Evolutionary conservation across 2,329 filamentous ascomycete genomes (phyloP), one percentile per base, ranked within the genome.

Genomic region (Diaporthe eres): DNA sequence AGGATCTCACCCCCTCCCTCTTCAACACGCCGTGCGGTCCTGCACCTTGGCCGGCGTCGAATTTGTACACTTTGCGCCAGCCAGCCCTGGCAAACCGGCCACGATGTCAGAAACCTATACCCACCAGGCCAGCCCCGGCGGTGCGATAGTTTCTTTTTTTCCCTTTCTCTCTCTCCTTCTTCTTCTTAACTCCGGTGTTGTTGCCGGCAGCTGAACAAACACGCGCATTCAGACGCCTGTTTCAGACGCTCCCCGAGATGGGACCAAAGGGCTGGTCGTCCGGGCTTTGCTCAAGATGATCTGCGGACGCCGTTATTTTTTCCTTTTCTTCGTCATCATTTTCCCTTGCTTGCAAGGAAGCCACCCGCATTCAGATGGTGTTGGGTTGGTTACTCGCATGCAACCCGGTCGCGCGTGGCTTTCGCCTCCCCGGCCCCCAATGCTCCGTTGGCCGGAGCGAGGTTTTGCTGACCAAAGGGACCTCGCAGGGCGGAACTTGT

Each of bases 391-490:
- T n/a, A 25, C 53, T 55, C 19, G 57, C 57, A 49, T 67, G 44
- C 44, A 67, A 67, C 47, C 47, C 44, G 9, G 22, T 68, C 65
- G 31, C 31, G 65, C 47, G 47, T 68, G 65, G 25, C 31, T 68
- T 68, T 68, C 34, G 65, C 65, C 65, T 68, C 65, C 47, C 31
- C 65, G 47, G 65, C 65, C 65, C 65, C 65, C 65, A 68, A 68
- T 28, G 22, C 31, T 39, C 65, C 31, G 65, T 53, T 49, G 65
- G 34, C 47, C 31, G 28, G 44, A 68, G 34, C 4, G 22, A 4
- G n/a, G 31, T 31, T 51, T 51, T 34, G 65, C 65, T 51, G 65
- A 68, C 47, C 65, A 68, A 25, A 65, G 60, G 39, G 31, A 58
- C 55, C 60, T 39, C 39, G 39, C 60, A 63, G 60, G 60, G 60